Percentiles rank a stretch among this genome's conserved stretches.
phyloP scores from a whole-genome alignment of 768 basidiomycete species.

The Calocybe gangraenosa region DNA sequence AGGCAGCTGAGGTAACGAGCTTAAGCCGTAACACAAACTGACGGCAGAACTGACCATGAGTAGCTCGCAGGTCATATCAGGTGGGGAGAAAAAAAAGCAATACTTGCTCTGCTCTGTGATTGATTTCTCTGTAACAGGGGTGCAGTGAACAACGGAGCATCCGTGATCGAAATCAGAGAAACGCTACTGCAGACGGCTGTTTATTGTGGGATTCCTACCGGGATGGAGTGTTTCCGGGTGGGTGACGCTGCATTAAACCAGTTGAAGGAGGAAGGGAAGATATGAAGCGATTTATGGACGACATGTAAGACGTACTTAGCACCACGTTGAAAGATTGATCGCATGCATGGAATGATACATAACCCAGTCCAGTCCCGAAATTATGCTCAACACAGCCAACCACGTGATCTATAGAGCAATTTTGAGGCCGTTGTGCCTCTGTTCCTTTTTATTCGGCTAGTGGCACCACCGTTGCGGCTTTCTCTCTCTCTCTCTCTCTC shows the following conservation, averaged over 20 bases:
- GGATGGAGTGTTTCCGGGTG: conserved; percentile 37
- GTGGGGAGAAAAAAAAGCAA: conserved; percentile 11
- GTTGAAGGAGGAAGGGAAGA: conserved; percentile 32
- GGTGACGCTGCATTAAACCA: conserved; percentile 34
- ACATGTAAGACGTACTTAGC: background rate
- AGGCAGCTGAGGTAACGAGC: conserved; percentile 37
- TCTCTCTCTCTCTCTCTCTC: conserved; percentile 4
- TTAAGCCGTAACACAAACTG: too few species aligned
- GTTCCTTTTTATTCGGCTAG: too few species aligned
- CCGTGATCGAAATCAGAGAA: conserved; percentile 39
- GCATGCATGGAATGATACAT: background rate
- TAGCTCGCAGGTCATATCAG: conserved; percentile 36
- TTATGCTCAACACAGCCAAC: background rate
- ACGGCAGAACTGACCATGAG: too few species aligned
- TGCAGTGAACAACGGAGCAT: conserved; percentile 39
- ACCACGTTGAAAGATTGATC: background rate
- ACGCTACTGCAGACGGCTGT: conserved; percentile 38
- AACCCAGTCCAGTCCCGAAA: background rate
- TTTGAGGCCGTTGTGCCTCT: background rate
- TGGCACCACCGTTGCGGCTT: conserved; percentile 1
- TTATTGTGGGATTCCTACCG: conserved; percentile 40
- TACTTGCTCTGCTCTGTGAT: background rate
- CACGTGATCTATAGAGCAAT: background rate
- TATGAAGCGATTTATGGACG: conserved; percentile 1
- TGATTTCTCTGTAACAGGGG: conserved; percentile 23